Conservation (phyloP, 2,329 filamentous ascomycete genomes). For the Claviceps sp. region DNA sequence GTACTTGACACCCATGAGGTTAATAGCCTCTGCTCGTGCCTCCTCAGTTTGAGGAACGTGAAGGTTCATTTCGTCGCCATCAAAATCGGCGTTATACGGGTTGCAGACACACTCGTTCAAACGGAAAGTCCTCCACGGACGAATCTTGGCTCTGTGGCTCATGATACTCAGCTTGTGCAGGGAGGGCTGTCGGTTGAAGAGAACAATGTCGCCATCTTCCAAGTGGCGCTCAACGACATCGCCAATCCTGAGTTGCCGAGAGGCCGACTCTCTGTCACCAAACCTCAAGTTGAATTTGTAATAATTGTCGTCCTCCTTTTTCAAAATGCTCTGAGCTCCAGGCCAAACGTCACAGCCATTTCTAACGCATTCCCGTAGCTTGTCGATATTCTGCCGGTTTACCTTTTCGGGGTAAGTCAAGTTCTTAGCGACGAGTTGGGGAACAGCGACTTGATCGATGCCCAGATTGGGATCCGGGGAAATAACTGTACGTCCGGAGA, state of each 20-base stretch:
- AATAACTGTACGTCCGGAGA: constrained; percentile 94
- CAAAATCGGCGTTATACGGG: constrained; percentile 97
- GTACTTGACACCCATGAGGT: constrained; percentile 95
- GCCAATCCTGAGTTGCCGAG: constrained; percentile 62
- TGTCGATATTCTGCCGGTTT: constrained; percentile 72
- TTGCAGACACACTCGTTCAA: constrained; percentile 97
- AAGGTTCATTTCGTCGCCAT: constrained; percentile 97
- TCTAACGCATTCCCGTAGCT: constrained; percentile 58
- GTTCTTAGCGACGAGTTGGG: constrained; percentile 84
- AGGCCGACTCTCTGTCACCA: constrained; percentile 29
- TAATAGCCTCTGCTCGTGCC: constrained; percentile 85
- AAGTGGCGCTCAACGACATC: constrained; percentile 91
- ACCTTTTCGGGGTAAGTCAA: constrained; percentile 90
- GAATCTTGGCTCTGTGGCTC: constrained; percentile 83
- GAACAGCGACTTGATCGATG: constrained; percentile 88
- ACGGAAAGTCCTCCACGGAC: constrained; percentile 90
- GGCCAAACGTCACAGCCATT: constrained; percentile 73
- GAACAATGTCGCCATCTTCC: constrained; percentile 86
- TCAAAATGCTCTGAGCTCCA: constrained; percentile 72
- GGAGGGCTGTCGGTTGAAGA: constrained; percentile 96
- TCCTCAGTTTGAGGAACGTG: constrained; percentile 98
- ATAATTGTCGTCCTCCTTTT: constrained; percentile 51
- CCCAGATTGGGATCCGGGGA: constrained; percentile 90
- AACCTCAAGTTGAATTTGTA: not conserved
- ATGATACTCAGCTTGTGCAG: constrained; percentile 98